Evolutionary conservation across 2,329 filamentous ascomycete genomes (phyloP), one percentile per base, ranked within the genome.

Genomic region (Thielaviopsis ethacetica): DNA sequence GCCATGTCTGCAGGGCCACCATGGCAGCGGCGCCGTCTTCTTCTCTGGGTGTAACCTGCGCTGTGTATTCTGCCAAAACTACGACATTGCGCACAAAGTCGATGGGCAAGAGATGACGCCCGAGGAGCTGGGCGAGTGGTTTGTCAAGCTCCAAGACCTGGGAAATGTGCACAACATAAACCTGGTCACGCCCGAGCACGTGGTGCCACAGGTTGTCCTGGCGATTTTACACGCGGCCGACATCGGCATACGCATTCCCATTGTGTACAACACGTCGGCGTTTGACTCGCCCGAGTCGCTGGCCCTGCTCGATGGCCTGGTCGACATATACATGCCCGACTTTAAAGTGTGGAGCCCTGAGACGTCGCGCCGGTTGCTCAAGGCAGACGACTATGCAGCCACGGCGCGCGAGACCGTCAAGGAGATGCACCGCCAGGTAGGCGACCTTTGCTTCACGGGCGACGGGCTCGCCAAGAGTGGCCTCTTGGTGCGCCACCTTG

Each of bases 161-260:
- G 88, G 87, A n/a, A 73, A 77, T 9, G 86, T 88, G n/a, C 88
- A 94, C 72, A 93, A 93, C 68, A 91, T 94, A 75, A 93, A 95
- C 68, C 80, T 91, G 22, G 80, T 94, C 60, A 94, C 88, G 0
- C 88, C 88, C 0, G 88, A 94, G 67, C 89, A 94, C 68, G 86
- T 94, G 19, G 88, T 90, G 3, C 87, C 88, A 0, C 88, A 93
- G 68, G 86, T 93, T 10, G 86, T 81, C 0, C 73, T 93, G 34
- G 84, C 83, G 15, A 88, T 93, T 64, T 73, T 94, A 24, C 78
- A 85, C 62, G 87, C 88, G 0, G 77, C 79, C 53, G 82, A 88
- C 26, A 73, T 84, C 41, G 88, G 88, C 0, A 71, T 93, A 10
- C 77, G 72, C 3, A 66, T 91, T 12, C 88, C 88, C 1, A 84